Percentiles rank a stretch among this genome's conserved stretches.
Conservation (phyloP, 179 eudicot species). For the Camellia oleifera region DNA sequence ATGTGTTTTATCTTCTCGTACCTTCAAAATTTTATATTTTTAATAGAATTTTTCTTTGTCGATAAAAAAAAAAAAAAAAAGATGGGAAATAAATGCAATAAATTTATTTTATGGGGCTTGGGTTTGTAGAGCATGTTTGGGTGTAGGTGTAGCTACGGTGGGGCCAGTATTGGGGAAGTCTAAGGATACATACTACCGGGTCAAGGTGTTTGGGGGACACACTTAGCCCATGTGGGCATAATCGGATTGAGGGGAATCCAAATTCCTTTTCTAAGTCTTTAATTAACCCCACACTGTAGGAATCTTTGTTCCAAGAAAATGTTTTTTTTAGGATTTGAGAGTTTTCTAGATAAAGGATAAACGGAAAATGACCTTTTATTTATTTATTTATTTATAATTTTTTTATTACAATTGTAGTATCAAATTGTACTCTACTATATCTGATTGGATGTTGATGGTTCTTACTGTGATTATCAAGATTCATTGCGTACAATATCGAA, state of each 20-base stretch:
- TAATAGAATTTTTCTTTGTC: no score
- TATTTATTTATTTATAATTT: no score
- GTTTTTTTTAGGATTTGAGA: no score
- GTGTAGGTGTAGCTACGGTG: not conserved
- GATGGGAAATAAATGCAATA: not conserved
- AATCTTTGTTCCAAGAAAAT: conserved; percentile 11
- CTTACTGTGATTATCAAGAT: no score
- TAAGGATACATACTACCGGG: conserved; percentile 16
- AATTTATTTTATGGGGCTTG: no score
- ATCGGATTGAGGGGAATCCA: conserved; percentile 16
- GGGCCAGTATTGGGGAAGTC: not conserved
- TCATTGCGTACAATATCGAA: no score
- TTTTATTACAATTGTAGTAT: no score
- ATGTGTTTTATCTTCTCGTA: no score
- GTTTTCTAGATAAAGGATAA: not conserved
- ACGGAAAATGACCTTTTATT: not conserved
- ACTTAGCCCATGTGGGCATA: not conserved
- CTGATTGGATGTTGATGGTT: no score
- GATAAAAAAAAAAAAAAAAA: no score
- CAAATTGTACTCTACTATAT: no score
- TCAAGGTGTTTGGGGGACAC: conserved; percentile 5
- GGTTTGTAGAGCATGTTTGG: not conserved
- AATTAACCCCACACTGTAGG: not conserved
- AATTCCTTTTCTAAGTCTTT: conserved; percentile 10
- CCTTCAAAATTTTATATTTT: no score